Base-by-base conservation (phyloP, 108 stramenopile species). In the Heterococcus sp. region DNA sequence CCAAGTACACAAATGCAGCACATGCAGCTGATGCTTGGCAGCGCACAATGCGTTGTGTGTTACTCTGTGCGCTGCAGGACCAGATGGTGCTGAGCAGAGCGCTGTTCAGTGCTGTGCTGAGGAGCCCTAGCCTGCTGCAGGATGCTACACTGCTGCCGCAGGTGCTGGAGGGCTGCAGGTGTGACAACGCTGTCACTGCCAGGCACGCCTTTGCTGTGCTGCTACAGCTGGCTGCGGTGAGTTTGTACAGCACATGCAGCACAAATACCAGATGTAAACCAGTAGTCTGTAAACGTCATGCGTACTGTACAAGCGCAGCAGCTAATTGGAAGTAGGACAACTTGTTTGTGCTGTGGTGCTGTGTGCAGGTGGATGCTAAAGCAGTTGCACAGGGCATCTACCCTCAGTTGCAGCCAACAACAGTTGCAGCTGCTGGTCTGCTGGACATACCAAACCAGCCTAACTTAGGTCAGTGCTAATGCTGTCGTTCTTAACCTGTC, bases 151-250 rank as follows among this genome's bases (percentile, higher is more conserved):
- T 78, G 38, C 69, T 78, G 39, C 77, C 68, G 38, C 1, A 37
- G 37, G 77, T 78, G 33, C 39, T 78, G 27, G 8, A 38, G 40
- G 77, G 66, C 31, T 78, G 77, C 77, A 63, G 77, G 70, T 67
- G 66, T 46, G 66, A 66, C 70, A 78, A 78, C 14, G 3, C 34
- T 0, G 3, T 78, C 46, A 39, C 77, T 26, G 77, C 77, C 1
- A 34, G 77, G 2, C 77, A 78, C 46, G 77, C 77, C 2, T 78
- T 78, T 21, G 77, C 77, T 58, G 46, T 78, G 39, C 77, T 78
- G 35, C 66, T 37, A 0, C 70, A 78, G n/a, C 77, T 65, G 14
- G 77, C 77, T 8, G 66, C 69, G 34, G 38, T 32, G 69, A 67
- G 35, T 5, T n/a, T n/a, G n/a, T n/a, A n/a, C n/a, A n/a, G n/a